phyloP scores from a whole-genome alignment of 306 rosid species.

The Acmispon strigosus region DNA sequence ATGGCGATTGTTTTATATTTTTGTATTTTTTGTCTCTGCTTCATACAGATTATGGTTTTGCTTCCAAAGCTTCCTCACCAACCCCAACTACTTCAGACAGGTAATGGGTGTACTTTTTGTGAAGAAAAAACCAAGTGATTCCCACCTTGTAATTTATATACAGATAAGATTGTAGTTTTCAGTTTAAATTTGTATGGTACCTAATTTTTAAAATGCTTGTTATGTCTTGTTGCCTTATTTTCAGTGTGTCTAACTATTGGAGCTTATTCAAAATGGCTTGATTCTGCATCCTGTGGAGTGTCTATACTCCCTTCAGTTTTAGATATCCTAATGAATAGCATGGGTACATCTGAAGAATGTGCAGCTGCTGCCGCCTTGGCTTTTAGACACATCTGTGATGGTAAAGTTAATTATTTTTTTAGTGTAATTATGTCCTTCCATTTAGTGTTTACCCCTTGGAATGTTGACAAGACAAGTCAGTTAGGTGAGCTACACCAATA shows the following conservation, averaged over 20 bases:
- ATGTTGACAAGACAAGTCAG: conserved; percentile 3
- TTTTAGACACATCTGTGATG: conserved; percentile 92
- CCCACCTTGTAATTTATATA: conserved; percentile 14
- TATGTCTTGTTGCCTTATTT: conserved; percentile 27
- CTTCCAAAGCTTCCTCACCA: conserved; percentile 83
- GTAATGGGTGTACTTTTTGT: conserved; percentile 28
- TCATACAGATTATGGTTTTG: conserved; percentile 65
- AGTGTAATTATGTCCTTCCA: conserved; percentile 15
- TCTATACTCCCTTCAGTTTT: conserved; percentile 81
- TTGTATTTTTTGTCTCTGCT: conserved; percentile 6
- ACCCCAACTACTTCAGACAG: conserved; percentile 95
- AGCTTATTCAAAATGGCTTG: conserved; percentile 97
- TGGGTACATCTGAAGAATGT: conserved; percentile 88
- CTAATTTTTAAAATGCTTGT: conserved; percentile 2
- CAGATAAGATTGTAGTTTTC: neutral
- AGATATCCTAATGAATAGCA: conserved; percentile 84
- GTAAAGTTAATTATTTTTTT: conserved; percentile 36
- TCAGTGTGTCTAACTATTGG: conserved; percentile 92
- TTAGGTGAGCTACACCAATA: conserved; percentile 12
- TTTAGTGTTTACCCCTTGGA: conserved; percentile 22
- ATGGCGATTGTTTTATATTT: neutral
- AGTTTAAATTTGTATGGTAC: conserved; percentile 1
- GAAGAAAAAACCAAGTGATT: neutral
- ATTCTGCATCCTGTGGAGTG: conserved; percentile 73
- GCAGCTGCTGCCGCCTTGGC: conserved; percentile 99